These are phyloP conservation scores for Volvariella surrecta DNA, from an alignment of 1,284 basidiomycete species.

Conservation along the genomic window DNA sequence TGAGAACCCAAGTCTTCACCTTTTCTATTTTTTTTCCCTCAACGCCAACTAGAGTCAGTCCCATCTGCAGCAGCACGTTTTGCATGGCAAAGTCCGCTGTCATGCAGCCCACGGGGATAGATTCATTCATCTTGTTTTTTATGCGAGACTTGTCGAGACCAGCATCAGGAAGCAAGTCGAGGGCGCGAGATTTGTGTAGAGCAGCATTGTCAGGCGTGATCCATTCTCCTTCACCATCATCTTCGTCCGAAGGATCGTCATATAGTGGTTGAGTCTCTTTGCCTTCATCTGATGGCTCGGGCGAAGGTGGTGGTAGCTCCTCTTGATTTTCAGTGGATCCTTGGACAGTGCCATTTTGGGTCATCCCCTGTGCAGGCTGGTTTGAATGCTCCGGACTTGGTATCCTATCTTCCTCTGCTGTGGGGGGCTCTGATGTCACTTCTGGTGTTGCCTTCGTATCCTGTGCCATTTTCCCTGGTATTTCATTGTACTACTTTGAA, in stretches of 20 bases:
- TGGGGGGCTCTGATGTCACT: too few relatives aligned
- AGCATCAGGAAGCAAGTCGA: constrained; percentile 65
- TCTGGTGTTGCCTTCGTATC: too few relatives aligned
- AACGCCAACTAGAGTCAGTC: constrained; percentile 82
- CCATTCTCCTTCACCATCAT: constrained; percentile 92
- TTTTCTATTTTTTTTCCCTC: constrained; percentile 88
- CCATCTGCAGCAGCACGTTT: constrained; percentile 96
- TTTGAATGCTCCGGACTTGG: too few relatives aligned
- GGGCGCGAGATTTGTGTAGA: constrained; percentile 82
- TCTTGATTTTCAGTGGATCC: constrained; percentile 4
- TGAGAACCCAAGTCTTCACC: constrained; percentile 92
- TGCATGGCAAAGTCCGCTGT: constrained; percentile 99
- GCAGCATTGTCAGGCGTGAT: constrained; percentile 90
- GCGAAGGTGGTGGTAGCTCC: constrained; percentile 2
- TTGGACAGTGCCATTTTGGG: constrained; percentile 2
- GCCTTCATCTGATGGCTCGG: constrained; percentile 4
- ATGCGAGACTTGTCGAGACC: constrained; percentile 26
- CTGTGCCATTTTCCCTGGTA: constrained; percentile 5
- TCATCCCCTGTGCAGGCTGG: neutral
- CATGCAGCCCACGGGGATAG: constrained; percentile 78
- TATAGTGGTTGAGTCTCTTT: constrained; percentile 30
- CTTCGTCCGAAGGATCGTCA: constrained; percentile 68
- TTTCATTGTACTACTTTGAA: too few relatives aligned
- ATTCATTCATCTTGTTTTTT: constrained; percentile 32
- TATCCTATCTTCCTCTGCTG: too few relatives aligned